phyloP scores from a whole-genome alignment of 306 rosid species.

The Quercus parvula region DNA sequence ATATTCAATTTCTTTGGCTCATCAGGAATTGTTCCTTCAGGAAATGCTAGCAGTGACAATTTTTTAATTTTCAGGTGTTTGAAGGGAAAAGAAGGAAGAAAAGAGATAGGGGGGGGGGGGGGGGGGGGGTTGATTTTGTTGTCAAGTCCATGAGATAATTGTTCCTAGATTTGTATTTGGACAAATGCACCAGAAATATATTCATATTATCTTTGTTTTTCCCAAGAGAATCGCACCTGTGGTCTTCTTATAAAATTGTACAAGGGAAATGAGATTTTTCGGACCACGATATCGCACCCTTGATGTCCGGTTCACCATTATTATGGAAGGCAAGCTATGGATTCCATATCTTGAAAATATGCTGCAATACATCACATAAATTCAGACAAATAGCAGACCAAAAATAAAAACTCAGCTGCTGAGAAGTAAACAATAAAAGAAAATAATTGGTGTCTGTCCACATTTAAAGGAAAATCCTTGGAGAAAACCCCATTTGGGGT shows the following conservation, averaged over 20 bases:
- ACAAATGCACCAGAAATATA: slow-evolving; percentile 7
- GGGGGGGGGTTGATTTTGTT: not conserved
- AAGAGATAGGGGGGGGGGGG: not conserved
- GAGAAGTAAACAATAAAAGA: not conserved
- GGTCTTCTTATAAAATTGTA: slow-evolving; percentile 58
- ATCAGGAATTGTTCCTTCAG: too few species aligned
- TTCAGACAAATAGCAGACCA: not conserved
- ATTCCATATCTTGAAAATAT: slow-evolving; percentile 69
- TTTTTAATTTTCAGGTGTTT: not conserved
- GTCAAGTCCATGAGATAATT: not conserved
- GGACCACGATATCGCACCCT: slow-evolving; percentile 56
- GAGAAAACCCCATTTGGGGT: not conserved
- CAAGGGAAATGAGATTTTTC: slow-evolving; percentile 38
- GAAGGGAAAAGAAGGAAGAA: not conserved
- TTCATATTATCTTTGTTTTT: not conserved
- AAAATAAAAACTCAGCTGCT: not conserved
- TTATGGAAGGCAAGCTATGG: slow-evolving; percentile 65
- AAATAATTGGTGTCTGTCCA: not conserved
- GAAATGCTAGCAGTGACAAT: too few species aligned
- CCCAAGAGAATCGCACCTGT: slow-evolving; percentile 43
- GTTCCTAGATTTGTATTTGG: not conserved
- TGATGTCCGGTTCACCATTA: slow-evolving; percentile 63
- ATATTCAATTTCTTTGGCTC: not conserved
- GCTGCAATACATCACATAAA: slow-evolving; percentile 35
- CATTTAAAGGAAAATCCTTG: not conserved